Percentiles rank a stretch among this genome's conserved stretches.
Conservation (phyloP, 2,329 filamentous ascomycete species). For the Penicillium sumatraense region DNA sequence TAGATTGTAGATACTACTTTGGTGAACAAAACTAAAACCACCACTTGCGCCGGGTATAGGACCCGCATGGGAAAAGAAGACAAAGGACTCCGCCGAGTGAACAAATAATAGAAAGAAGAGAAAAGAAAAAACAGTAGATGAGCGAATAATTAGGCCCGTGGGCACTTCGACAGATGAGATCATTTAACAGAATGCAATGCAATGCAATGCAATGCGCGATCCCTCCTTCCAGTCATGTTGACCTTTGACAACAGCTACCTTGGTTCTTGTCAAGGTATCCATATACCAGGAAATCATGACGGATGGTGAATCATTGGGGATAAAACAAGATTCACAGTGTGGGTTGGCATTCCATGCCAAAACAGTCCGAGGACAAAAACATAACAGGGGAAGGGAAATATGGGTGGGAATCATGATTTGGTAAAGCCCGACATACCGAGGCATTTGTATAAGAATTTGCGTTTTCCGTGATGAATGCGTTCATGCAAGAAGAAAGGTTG, state of each 20-base stretch:
- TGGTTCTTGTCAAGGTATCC: too few relatives aligned
- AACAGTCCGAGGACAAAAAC: neutral
- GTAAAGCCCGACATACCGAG: conserved; percentile 7
- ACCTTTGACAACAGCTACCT: neutral
- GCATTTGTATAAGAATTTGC: conserved; percentile 5
- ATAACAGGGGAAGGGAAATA: conserved; percentile 1
- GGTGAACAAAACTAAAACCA: conserved; percentile 2
- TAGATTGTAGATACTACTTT: conserved; percentile 4
- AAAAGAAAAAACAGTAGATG: conserved; percentile 21
- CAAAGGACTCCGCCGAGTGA: conserved; percentile 22
- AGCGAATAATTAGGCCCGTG: conserved; percentile 23
- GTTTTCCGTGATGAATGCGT: conserved; percentile 10
- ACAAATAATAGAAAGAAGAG: conserved; percentile 19
- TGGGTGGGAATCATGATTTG: conserved; percentile 6
- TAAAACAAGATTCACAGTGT: neutral
- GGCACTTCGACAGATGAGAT: conserved; percentile 23
- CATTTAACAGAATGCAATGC: conserved; percentile 20
- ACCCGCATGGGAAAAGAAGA: neutral
- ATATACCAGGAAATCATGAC: neutral
- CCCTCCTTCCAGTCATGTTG: conserved; percentile 1
- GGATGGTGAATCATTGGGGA: neutral
- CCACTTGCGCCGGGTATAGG: conserved; percentile 5
- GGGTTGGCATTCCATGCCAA: neutral
- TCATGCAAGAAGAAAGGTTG: conserved; percentile 15
- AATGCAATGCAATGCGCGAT: conserved; percentile 10